These are phyloP conservation scores for Boletus rubroflammeus DNA, from an alignment of 768 basidiomycete species.

Conservation along the genomic window DNA sequence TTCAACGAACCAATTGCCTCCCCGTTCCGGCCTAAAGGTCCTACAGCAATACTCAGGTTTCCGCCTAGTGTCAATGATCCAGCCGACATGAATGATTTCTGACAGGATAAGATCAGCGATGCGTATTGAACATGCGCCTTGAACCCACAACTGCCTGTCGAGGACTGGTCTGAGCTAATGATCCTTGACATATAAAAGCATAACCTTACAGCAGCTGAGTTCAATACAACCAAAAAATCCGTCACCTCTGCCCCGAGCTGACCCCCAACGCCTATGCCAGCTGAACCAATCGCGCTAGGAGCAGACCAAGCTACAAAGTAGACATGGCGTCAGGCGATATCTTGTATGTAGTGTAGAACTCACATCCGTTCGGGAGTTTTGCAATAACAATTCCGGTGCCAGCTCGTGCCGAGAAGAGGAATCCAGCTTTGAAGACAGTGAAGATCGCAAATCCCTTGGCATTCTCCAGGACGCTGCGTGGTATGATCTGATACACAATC, in stretches of 20 bases:
- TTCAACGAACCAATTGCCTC: constrained; percentile 85
- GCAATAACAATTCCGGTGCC: constrained; percentile 89
- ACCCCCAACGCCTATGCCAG: constrained; percentile 84
- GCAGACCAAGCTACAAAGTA: constrained; percentile 89
- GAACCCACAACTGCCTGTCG: constrained; percentile 59
- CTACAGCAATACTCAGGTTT: constrained; percentile 84
- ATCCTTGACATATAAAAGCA: background rate
- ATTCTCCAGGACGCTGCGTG: constrained; percentile 49
- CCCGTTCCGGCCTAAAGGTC: constrained; percentile 90
- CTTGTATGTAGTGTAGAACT: constrained; percentile 30
- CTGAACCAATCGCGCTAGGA: constrained; percentile 92
- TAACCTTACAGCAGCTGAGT: constrained; percentile 64
- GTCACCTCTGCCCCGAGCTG: constrained; percentile 86
- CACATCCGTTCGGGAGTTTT: constrained; percentile 74
- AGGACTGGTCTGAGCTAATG: constrained; percentile 1
- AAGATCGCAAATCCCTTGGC: constrained; percentile 87
- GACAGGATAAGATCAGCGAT: constrained; percentile 15
- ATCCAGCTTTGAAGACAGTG: constrained; percentile 73
- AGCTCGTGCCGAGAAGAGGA: constrained; percentile 71
- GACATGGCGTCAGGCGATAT: background rate
- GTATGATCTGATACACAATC: constrained; percentile 43
- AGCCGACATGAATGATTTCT: constrained; percentile 91
- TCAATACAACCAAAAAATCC: constrained; percentile 87
- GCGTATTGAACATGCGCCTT: background rate
- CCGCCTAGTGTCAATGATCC: constrained; percentile 89